phyloP scores from a whole-genome alignment of 345 rosid genomes.

The Sapria himalayana region DNA sequence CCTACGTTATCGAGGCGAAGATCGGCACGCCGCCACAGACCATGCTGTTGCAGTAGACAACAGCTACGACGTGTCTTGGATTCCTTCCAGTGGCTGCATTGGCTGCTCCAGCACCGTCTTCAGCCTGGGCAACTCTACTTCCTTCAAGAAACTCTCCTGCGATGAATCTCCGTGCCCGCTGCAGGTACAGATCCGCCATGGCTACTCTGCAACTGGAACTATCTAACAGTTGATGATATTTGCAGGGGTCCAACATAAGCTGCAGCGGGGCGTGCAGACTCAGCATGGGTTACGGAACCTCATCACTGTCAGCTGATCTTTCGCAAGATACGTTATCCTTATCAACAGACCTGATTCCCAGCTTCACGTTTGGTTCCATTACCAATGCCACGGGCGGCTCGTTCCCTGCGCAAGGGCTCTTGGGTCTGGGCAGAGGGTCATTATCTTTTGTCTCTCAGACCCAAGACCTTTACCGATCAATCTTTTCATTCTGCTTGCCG shows the following conservation, averaged over 20 bases:
- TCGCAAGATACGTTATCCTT: constrained; percentile 44
- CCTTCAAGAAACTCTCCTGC: constrained; percentile 1
- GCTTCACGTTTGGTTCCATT: constrained; percentile 75
- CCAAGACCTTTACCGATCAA: constrained; percentile 41
- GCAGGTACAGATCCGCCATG: background rate
- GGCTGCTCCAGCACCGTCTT: constrained; percentile 14
- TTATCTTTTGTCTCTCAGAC: constrained; percentile 62
- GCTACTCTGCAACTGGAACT: no score
- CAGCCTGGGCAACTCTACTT: background rate
- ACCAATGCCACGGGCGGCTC: constrained; percentile 45
- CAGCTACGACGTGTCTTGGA: constrained; percentile 17
- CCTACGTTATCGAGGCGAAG: constrained; percentile 12
- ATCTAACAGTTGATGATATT: no score
- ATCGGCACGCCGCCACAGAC: constrained; percentile 19
- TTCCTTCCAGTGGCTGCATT: constrained; percentile 17
- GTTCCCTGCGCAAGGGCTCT: constrained; percentile 60
- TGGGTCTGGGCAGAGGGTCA: constrained; percentile 83
- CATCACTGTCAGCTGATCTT: constrained; percentile 40
- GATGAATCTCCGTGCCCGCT: background rate
- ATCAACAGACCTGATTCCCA: constrained; percentile 34
- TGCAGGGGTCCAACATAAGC: constrained; percentile 45
- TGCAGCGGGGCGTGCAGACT: constrained; percentile 48
- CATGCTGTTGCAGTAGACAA: constrained; percentile 17
- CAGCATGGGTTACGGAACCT: constrained; percentile 74
- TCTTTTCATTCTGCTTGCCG: constrained; percentile 88